Conservation (phyloP, 345 rosid species). For the Eutrema heterophyllum region DNA sequence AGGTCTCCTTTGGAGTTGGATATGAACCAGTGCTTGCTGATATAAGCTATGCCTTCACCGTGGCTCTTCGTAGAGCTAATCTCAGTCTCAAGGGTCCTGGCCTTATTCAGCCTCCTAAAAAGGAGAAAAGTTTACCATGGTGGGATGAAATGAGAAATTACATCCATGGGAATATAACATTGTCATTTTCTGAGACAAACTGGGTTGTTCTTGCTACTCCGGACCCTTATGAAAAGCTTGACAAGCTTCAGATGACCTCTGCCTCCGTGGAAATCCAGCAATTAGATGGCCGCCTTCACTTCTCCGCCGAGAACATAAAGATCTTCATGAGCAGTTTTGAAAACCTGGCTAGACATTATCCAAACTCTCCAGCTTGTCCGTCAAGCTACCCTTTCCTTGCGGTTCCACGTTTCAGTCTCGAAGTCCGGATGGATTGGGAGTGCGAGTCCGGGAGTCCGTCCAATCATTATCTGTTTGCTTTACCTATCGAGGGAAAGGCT, state of each 20-base stretch:
- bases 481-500: constrained; percentile 77
- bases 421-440: constrained; percentile 90
- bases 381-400: constrained; percentile 60
- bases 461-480: constrained; percentile 83
- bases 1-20: constrained; percentile 83
- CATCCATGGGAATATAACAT: constrained; percentile 68
- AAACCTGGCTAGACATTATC: constrained; percentile 54
- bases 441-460: constrained; percentile 80
- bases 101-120: constrained; percentile 61
- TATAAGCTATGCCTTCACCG: constrained; percentile 87
- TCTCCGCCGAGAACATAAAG: constrained; percentile 75
- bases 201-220: constrained; percentile 76
- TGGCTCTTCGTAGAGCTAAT: constrained; percentile 96
- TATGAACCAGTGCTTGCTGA: constrained; percentile 92
- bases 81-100: constrained; percentile 72
- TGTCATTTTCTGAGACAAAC: constrained; percentile 61
- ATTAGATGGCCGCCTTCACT: constrained; percentile 74
- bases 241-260: constrained; percentile 67
- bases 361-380: constrained; percentile 47
- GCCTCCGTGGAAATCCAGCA: constrained; percentile 74
- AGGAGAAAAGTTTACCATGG: constrained; percentile 95
- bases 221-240: constrained; percentile 88
- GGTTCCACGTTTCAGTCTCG: constrained; percentile 70
- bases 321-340: constrained; percentile 78
- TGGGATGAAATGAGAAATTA: constrained; percentile 99